Percentiles rank a stretch among this genome's conserved stretches.
Evolutionary conservation across 106 monocot genomes (phyloP).

Genomic region (Acorus gramineus): DNA sequence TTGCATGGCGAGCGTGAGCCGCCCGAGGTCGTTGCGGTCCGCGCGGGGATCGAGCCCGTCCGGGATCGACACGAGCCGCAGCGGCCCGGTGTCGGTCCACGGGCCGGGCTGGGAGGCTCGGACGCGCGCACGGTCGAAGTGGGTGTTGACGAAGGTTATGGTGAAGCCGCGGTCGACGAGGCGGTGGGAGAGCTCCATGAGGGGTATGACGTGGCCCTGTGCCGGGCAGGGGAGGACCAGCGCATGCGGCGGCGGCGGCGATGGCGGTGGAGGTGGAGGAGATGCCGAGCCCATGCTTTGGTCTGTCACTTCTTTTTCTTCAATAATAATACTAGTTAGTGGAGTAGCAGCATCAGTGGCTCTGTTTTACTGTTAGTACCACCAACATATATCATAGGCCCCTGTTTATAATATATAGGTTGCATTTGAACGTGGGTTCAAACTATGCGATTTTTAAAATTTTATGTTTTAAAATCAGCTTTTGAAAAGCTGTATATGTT

Average conservation of each 20-base stretch:
- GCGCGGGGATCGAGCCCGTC: slow-evolving; percentile 22
- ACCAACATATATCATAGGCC: too few relatives aligned
- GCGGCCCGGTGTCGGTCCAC: neutral
- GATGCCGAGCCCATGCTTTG: too few relatives aligned
- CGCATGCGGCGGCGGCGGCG: slow-evolving; percentile 11
- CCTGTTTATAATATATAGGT: too few relatives aligned
- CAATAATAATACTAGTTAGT: too few relatives aligned
- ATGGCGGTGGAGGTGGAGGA: too few relatives aligned
- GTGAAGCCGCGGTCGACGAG: slow-evolving; percentile 27
- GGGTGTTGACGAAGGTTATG: slow-evolving; percentile 47
- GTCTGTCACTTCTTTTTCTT: too few relatives aligned
- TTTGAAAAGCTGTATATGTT: too few relatives aligned
- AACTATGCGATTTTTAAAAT: too few relatives aligned
- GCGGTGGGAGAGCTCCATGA: slow-evolving; percentile 40
- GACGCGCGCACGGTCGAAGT: slow-evolving; percentile 24
- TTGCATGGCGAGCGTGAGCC: neutral
- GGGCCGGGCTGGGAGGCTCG: slow-evolving; percentile 3
- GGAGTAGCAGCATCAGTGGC: too few relatives aligned
- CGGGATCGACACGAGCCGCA: slow-evolving; percentile 24
- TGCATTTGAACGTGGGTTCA: too few relatives aligned
- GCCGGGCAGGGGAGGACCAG: slow-evolving; percentile 36
- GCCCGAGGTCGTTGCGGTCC: slow-evolving; percentile 16
- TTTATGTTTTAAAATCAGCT: too few relatives aligned
- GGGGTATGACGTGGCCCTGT: slow-evolving; percentile 52
- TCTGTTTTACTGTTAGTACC: too few relatives aligned